A percentile compares a stretch with the other conserved stretches of the same genome.
Evolutionary conservation across 78 protist genomes (phyloP).

Genomic region (Reticulomyxa filosa): DNA sequence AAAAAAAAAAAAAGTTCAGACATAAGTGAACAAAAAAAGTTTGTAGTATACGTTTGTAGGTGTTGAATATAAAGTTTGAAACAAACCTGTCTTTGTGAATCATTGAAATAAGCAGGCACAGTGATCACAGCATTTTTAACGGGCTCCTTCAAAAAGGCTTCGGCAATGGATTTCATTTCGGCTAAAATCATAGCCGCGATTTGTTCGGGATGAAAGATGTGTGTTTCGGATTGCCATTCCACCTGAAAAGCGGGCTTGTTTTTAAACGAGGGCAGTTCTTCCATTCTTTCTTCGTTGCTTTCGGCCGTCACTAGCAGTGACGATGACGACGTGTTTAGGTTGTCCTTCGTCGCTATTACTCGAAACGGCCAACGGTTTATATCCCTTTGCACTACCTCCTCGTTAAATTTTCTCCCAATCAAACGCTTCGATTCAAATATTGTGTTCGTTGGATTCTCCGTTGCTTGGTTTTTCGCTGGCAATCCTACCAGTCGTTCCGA

Average conservation of each 20-base stretch:
- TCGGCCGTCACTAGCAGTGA: too few relatives aligned
- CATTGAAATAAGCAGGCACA: constrained; percentile 54
- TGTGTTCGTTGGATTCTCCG: constrained; percentile 45
- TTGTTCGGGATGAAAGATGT: constrained; percentile 62
- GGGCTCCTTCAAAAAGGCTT: constrained; percentile 40
- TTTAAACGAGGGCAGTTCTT: constrained; percentile 6
- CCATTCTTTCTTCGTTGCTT: too few relatives aligned
- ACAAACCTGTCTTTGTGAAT: constrained; percentile 50
- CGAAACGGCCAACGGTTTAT: constrained; percentile 81
- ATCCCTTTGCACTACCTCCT: constrained; percentile 48
- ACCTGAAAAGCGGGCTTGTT: constrained; percentile 76
- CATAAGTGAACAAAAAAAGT: too few relatives aligned
- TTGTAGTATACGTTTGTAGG: too few relatives aligned
- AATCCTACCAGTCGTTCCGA: constrained; percentile 38
- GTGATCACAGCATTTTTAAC: constrained; percentile 60
- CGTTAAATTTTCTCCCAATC: constrained; percentile 49
- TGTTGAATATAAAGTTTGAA: too few relatives aligned
- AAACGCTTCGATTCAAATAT: constrained; percentile 57
- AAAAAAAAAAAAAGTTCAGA: not conserved
- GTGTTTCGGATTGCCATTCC: constrained; percentile 46
- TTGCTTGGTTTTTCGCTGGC: constrained; percentile 40
- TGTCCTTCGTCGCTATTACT: constrained; percentile 34
- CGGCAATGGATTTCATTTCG: constrained; percentile 54
- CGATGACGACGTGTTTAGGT: too few relatives aligned
- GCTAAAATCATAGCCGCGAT: constrained; percentile 35